phyloP scores from a whole-genome alignment of 495 filamentous ascomycete species.

The Hyaloscypha bicolor region DNA sequence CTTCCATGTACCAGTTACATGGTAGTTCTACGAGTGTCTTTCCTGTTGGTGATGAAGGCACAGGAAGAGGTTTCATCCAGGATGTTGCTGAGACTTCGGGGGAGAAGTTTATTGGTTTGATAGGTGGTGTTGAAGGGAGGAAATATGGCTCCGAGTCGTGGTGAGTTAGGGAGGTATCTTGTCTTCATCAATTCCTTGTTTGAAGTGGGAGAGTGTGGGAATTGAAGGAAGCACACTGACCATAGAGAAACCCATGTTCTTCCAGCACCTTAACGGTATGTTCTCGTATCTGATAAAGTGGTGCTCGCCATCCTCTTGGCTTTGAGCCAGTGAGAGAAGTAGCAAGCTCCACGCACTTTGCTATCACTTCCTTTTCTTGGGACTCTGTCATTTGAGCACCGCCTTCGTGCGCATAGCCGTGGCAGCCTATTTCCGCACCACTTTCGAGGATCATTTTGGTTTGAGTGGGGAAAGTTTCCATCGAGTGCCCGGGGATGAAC shows the following conservation, averaged over 20 bases:
- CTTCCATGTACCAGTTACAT: conserved; percentile 59
- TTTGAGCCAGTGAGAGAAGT: conserved; percentile 52
- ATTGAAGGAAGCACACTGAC: conserved; percentile 27
- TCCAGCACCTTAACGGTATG: conserved; percentile 57
- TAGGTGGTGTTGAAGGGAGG: conserved; percentile 42
- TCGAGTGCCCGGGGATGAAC: conserved; percentile 66
- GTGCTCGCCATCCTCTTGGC: conserved; percentile 59
- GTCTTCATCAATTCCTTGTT: not conserved
- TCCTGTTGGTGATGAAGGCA: conserved; percentile 23
- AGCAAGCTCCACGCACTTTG: conserved; percentile 53
- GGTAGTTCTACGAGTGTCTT: conserved; percentile 55
- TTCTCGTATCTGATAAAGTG: conserved; percentile 59
- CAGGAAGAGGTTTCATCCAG: conserved; percentile 60
- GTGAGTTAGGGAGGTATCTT: conserved; percentile 46
- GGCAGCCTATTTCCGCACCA: conserved; percentile 60
- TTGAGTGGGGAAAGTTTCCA: conserved; percentile 60
- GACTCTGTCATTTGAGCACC: conserved; percentile 54
- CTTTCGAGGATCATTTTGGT: conserved; percentile 54
- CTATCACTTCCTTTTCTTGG: conserved; percentile 61
- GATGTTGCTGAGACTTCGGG: conserved; percentile 41
- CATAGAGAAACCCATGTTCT: conserved; percentile 57
- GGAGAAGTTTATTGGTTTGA: conserved; percentile 49
- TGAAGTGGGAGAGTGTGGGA: not conserved
- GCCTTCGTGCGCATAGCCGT: conserved; percentile 65
- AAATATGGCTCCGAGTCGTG: conserved; percentile 62